A percentile compares a stretch with the other conserved stretches of the same genome.
Conservation (phyloP, 2,329 filamentous ascomycete species). For the Aspergillus sp. region DNA sequence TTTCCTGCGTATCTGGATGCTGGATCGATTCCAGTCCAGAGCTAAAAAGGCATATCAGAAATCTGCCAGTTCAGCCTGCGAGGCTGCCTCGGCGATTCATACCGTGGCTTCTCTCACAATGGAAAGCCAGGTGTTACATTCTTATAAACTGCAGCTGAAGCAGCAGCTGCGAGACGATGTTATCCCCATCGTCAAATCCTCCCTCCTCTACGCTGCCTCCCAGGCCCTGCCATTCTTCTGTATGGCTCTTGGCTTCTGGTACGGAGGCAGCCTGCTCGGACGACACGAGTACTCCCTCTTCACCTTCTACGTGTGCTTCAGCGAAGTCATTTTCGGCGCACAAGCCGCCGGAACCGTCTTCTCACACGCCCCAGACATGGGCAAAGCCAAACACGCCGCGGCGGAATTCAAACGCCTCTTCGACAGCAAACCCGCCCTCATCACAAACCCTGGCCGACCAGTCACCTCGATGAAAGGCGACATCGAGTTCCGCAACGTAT, state of each 20-base stretch:
- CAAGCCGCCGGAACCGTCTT: conserved; percentile 24
- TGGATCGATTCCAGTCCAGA: conserved; percentile 55
- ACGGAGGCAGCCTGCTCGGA: conserved; percentile 58
- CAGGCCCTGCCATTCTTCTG: conserved; percentile 24
- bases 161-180: conserved; percentile 41
- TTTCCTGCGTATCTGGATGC: conserved; percentile 61
- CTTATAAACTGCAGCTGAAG: conserved; percentile 41
- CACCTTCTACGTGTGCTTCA: conserved; percentile 43
- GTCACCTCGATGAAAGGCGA: conserved; percentile 46
- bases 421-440: conserved; percentile 42
- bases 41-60: conserved; percentile 49
- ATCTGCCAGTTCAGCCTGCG: conserved; percentile 48
- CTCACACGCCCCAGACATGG: conserved; percentile 26
- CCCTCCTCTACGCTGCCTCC: conserved; percentile 25
- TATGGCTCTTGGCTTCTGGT: conserved; percentile 56
- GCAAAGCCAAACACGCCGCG: conserved; percentile 27
- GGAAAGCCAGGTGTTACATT: conserved; percentile 45
- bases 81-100: conserved; percentile 49
- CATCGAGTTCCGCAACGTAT: conserved; percentile 40
- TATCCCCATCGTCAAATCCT: conserved; percentile 44
- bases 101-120: conserved; percentile 49
- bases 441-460: conserved; percentile 53
- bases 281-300: conserved; percentile 38
- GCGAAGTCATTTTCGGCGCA: conserved; percentile 35
- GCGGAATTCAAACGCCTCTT: conserved; percentile 37